Evolutionary conservation across 108 stramenopile genomes (phyloP).

Genomic region (Pseudonitzschia multistriata): DNA sequence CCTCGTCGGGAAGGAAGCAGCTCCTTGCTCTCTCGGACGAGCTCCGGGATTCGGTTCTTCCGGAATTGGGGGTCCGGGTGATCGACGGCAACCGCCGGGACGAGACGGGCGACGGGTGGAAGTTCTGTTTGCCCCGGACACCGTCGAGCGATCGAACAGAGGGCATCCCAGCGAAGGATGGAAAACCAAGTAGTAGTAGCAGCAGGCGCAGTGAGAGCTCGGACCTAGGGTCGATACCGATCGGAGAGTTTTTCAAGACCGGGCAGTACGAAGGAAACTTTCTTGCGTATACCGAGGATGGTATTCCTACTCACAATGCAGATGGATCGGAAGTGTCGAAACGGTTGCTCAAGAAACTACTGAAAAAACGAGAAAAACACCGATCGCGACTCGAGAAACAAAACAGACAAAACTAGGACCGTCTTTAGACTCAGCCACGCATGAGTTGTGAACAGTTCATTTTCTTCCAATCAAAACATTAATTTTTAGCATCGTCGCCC

Average conservation of each 20-base stretch:
- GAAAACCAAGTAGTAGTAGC: not conserved
- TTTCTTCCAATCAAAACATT: not conserved
- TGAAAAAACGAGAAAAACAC: slow-evolving; percentile 45
- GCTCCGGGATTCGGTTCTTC: slow-evolving; percentile 57
- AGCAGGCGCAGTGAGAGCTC: no score
- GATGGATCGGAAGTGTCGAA: slow-evolving; percentile 58
- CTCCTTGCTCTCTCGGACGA: slow-evolving; percentile 68
- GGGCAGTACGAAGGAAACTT: slow-evolving; percentile 49
- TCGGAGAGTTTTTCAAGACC: slow-evolving; percentile 44
- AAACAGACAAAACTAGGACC: not conserved
- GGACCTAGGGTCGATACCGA: not conserved
- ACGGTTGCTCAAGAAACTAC: slow-evolving; percentile 47
- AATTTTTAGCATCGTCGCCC: no score
- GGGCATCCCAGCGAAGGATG: not conserved
- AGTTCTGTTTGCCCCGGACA: slow-evolving; percentile 22
- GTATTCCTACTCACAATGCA: slow-evolving; percentile 51
- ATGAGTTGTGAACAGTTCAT: not conserved
- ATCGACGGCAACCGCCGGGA: slow-evolving; percentile 33
- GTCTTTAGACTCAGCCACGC: not conserved
- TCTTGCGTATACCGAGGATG: slow-evolving; percentile 34
- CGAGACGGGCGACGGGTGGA: slow-evolving; percentile 19
- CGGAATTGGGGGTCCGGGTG: slow-evolving; percentile 62
- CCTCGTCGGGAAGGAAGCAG: slow-evolving; percentile 32
- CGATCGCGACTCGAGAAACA: slow-evolving; percentile 13
- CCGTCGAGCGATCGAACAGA: not conserved